phyloP scores from a whole-genome alignment of 1,284 basidiomycete genomes.

The Puccinia polysora region DNA sequence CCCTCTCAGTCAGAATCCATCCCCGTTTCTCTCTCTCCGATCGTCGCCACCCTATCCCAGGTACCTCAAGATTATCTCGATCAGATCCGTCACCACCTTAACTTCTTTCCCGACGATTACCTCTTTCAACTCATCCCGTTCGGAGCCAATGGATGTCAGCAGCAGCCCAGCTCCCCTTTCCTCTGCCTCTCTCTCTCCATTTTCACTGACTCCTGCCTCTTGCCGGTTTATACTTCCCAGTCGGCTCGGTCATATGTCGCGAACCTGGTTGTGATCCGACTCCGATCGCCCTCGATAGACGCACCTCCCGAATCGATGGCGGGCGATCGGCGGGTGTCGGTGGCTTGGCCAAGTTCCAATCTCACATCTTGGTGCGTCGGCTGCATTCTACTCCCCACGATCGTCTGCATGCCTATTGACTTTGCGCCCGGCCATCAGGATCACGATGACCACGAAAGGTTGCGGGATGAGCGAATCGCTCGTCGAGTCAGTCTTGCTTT shows the following conservation, averaged over 20 bases:
- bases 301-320: not conserved
- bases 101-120: slow-evolving; percentile 5
- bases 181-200: not conserved
- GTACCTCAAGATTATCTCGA: slow-evolving; percentile 1
- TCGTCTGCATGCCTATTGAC: not conserved
- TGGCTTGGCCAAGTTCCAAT: not conserved
- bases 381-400: not conserved
- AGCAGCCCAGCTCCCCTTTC: not conserved
- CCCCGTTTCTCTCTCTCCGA: no score
- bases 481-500: not conserved
- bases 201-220: not conserved
- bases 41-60: no score
- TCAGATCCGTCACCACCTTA: not conserved
- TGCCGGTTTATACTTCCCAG: not conserved
- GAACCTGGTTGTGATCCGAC: slow-evolving; percentile 1
- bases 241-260: not conserved
- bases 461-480: not conserved
- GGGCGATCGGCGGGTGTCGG: slow-evolving; percentile 10
- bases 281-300: not conserved
- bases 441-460: not conserved
- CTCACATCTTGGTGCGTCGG: slow-evolving; percentile 8
- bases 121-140: not conserved
- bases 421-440: not conserved
- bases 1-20: no score
- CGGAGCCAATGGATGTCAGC: not conserved